Percentiles rank a stretch among this genome's conserved stretches.
These are phyloP conservation scores for Fusarium pseudocircinatum DNA, from an alignment of 2,329 filamentous ascomycete genomes.

Conservation along the genomic window DNA sequence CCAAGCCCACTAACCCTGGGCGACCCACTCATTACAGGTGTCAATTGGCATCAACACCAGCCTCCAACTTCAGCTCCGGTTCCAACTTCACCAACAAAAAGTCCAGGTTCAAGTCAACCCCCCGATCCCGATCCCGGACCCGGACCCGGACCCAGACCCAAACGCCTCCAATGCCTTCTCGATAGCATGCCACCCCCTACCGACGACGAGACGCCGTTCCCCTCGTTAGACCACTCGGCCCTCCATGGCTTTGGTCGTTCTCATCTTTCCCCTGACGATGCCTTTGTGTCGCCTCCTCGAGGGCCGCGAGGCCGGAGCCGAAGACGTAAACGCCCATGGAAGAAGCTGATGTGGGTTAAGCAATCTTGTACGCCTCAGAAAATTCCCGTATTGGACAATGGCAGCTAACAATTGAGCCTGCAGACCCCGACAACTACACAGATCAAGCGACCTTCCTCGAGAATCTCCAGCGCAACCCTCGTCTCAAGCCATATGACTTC, in stretches of 20 bases:
- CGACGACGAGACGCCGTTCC: slow-evolving; percentile 52
- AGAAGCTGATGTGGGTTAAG: slow-evolving; percentile 98
- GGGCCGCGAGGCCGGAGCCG: slow-evolving; percentile 69
- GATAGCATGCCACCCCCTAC: slow-evolving; percentile 50
- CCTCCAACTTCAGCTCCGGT: slow-evolving; percentile 5
- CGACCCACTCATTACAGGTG: slow-evolving; percentile 28
- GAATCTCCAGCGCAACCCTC: slow-evolving; percentile 92
- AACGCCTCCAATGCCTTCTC: slow-evolving; percentile 23
- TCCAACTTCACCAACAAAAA: background rate
- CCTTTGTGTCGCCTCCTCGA: slow-evolving; percentile 75
- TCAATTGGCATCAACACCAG: slow-evolving; percentile 31
- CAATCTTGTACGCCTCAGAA: slow-evolving; percentile 75
- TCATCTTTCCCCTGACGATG: slow-evolving; percentile 85
- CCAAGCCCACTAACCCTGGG: slow-evolving; percentile 32
- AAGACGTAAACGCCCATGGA: slow-evolving; percentile 80
- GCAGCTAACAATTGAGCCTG: slow-evolving; percentile 4
- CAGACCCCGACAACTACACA: slow-evolving; percentile 98
- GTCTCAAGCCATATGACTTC: slow-evolving; percentile 95
- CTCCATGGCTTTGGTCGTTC: slow-evolving; percentile 63
- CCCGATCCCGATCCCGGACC: background rate
- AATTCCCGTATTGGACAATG: background rate
- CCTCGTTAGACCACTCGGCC: slow-evolving; percentile 45
- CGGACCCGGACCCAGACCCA: background rate
- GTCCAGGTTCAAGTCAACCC: slow-evolving; percentile 4
- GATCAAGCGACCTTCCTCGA: slow-evolving; percentile 97